Base-by-base conservation (phyloP, 225 moss, liverwort and hornwort genomes). In the Rhytidiadelphus loreus region DNA sequence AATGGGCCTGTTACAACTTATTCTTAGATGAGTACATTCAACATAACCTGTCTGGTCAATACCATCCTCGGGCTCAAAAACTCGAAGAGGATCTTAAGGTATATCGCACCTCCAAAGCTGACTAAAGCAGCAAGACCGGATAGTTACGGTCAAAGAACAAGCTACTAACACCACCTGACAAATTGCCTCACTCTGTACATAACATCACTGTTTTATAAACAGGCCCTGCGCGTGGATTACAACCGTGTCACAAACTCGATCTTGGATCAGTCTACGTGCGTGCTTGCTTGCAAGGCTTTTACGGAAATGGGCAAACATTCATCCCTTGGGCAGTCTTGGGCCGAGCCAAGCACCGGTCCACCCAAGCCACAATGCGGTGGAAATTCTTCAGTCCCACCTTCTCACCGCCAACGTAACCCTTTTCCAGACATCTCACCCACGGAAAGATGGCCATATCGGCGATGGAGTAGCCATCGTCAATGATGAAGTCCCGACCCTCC, bases 361-460 rank as follows among this genome's bases (percentile, higher is more conserved):
- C 85, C 93, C 93, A 94, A 35, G 92, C 90, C 87, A 61, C 46
- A 57, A 88, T 91, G 22, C 58, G 88, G 50, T 88, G 77, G 75
- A 94, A 94, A 28, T 83, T 83, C 3, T 84, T n/a, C 28, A 94
- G 71, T 4, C 83, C 89, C 22, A 94, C 5, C 29, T 92, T 83
- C 76, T 94, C 91, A 23, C 35, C 5, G 26, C 23, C 91, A 4
- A 1, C 2, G 52, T 87, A 88, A 7, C 3, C 2, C 12, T 1
- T 26, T 2, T 89, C 88, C 85, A 91, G 9, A 10, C 83, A 86
- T 5, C 11, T 2, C 37, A 94, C 85, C 93, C 94, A 94, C 4
- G 94, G 94, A 21, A 93, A 91, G 86, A 89, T 94, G 12, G 93
- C 90, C 87, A 92, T 93, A 29, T 94, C 93, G 14, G 94, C 94